Evolutionary conservation across 805 yeast genomes (phyloP).

Genomic region (Saturnispora hagleri): DNA sequence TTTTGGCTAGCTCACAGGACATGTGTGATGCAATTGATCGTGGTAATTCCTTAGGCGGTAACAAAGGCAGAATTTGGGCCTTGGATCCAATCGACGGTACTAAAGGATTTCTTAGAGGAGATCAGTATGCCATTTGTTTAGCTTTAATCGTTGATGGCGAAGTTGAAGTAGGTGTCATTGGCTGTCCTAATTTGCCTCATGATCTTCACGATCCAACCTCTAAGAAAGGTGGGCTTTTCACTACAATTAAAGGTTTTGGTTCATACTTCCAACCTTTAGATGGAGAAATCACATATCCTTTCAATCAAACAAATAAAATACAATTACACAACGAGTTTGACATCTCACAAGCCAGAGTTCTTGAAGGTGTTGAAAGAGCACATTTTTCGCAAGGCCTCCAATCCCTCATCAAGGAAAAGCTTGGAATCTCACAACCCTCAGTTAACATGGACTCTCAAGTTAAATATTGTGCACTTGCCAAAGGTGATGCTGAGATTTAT

Average conservation of each 20-base stretch:
- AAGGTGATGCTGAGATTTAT: conserved; percentile 89
- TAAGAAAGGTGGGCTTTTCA: conserved; percentile 63
- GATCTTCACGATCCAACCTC: conserved; percentile 30
- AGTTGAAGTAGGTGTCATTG: conserved; percentile 86
- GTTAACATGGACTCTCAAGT: conserved; percentile 92
- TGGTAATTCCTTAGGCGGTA: conserved; percentile 77
- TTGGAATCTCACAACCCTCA: conserved; percentile 49
- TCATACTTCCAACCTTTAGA: conserved; percentile 45
- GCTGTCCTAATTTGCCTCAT: conserved; percentile 84
- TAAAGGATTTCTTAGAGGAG: conserved; percentile 90
- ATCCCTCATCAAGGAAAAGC: conserved; percentile 52
- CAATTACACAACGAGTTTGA: conserved; percentile 40
- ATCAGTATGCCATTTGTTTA: conserved; percentile 93
- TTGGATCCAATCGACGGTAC: conserved; percentile 98
- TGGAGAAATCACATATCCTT: conserved; percentile 31
- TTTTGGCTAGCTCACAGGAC: conserved; percentile 34
- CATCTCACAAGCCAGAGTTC: conserved; percentile 50
- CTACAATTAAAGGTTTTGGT: conserved; percentile 62
- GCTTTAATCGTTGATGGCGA: conserved; percentile 81
- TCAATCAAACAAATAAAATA: conserved; percentile 30
- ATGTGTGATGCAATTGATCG: conserved; percentile 62
- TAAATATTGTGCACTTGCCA: conserved; percentile 83
- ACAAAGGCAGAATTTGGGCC: conserved; percentile 85
- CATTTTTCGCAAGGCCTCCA: conserved; percentile 92
- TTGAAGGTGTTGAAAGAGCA: conserved; percentile 92